Conservation (phyloP, 176 grass and related monocot species). For the Dendrocalamus sinicus region DNA sequence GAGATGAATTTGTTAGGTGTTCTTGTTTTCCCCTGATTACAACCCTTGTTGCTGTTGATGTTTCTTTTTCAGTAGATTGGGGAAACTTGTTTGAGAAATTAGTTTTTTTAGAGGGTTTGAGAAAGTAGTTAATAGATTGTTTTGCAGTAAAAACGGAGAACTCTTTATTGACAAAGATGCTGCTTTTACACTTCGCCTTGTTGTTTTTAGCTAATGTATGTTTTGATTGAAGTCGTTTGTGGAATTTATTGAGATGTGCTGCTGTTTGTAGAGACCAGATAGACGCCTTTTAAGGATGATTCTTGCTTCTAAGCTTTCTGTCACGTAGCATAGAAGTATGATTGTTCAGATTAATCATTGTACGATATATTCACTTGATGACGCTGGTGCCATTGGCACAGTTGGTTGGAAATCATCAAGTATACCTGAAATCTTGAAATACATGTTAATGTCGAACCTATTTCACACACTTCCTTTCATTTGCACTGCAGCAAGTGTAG, state of each 20-base stretch:
- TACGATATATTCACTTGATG: slow-evolving; percentile 3
- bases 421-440: background rate
- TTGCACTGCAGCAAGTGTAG: background rate
- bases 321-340: slow-evolving; percentile 22
- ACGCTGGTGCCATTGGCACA: background rate
- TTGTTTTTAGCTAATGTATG: background rate
- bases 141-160: background rate
- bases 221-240: slow-evolving; percentile 6
- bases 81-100: background rate
- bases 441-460: background rate
- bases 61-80: background rate
- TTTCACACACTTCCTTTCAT: background rate
- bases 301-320: background rate
- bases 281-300: slow-evolving; percentile 6
- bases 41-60: background rate
- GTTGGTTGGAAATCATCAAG: background rate
- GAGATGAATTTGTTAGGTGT: background rate
- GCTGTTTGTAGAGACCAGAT: background rate
- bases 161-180: background rate
- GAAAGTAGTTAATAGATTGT: background rate
- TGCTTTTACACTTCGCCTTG: background rate
- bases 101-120: background rate
- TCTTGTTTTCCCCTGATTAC: background rate
- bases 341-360: slow-evolving; percentile 40
- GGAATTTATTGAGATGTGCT: slow-evolving; percentile 2